Base-by-base conservation (phyloP, 495 filamentous ascomycete species). In the Viridothelium virens region DNA sequence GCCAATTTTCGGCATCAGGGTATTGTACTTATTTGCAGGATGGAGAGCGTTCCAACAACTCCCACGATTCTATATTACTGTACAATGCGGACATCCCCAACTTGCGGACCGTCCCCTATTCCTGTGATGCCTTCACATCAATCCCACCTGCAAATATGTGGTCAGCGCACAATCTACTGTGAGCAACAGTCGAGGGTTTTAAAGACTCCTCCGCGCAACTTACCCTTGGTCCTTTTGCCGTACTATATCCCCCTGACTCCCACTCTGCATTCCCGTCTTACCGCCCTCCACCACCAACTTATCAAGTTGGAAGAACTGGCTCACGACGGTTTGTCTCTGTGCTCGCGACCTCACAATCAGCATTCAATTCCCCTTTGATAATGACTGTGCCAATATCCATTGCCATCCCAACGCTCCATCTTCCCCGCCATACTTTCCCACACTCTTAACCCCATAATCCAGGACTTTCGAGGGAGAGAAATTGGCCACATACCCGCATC, bases 261-360 rank as follows among this genome's bases (percentile, higher is more conserved):
- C 89, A 63, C 75, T 85, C 77, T 96, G 86, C 77, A 89, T 92
- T 48, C 91, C 91, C 50, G 80, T 80, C 74, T 87, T 87, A 67
- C 90, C 88, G 25, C 93, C 92, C 74, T 98, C 94, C 5, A 98
- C 91, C 34, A 98, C 94, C 74, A 98, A 84, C 73, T 87, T 81
- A 76, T 98, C 91, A 71, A 94, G 71, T 78, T 96, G 89, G 79
- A 89, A 98, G 77, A 97, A 97, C 75, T 96, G 91, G 71, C 91
- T 96, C 70, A 98, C 84, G 39, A 92, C 81, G 4, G 93, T 96
- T 87, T 98, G 94, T 72, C 94, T 88, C 94, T 98, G 25, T 25
- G 79, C 3, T 61, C 61, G 63, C 48, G 39, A 11, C 56, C 14
- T 47, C 65, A 12, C 36, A 16, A 18, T 16, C 12, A 34, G 10